Conservation (phyloP, 2,329 filamentous ascomycete genomes). For the Xylaria hypoxylon region DNA sequence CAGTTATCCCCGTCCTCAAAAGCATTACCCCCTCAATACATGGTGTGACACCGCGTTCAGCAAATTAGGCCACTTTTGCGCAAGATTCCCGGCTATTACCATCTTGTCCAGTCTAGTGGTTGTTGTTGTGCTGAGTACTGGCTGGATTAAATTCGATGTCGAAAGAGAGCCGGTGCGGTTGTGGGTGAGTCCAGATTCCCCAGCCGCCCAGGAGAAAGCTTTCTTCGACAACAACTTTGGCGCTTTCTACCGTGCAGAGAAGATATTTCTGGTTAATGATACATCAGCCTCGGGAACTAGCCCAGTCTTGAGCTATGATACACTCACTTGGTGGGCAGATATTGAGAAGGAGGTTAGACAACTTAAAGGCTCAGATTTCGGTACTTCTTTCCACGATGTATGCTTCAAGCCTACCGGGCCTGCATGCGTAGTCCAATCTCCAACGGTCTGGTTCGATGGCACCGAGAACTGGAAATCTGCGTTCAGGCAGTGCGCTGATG, state of each 20-base stretch:
- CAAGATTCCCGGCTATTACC: conserved; percentile 85
- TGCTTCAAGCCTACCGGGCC: conserved; percentile 94
- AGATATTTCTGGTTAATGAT: conserved; percentile 94
- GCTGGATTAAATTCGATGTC: conserved; percentile 89
- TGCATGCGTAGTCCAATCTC: conserved; percentile 90
- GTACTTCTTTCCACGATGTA: conserved; percentile 80
- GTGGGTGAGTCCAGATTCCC: conserved; percentile 96
- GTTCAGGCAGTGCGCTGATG: conserved; percentile 78
- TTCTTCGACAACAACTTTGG: conserved; percentile 96
- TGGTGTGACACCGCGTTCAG: conserved; percentile 84
- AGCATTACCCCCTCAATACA: conserved; percentile 85
- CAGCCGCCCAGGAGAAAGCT: conserved; percentile 89
- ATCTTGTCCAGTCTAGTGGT: conserved; percentile 80
- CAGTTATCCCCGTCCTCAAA: conserved; percentile 81
- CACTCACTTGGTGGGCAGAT: conserved; percentile 91
- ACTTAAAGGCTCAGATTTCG: conserved; percentile 76
- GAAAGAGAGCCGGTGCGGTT: conserved; percentile 90
- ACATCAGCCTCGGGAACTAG: conserved; percentile 71
- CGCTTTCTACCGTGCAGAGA: conserved; percentile 93
- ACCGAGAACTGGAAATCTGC: conserved; percentile 77
- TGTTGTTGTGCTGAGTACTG: conserved; percentile 82
- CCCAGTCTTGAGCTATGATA: conserved; percentile 89
- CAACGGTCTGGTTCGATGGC: conserved; percentile 87
- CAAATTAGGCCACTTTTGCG: conserved; percentile 81
- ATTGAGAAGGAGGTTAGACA: conserved; percentile 82